A percentile compares a stretch with the other conserved stretches of the same genome.
phyloP scores from a whole-genome alignment of 202 grass and related monocot species.

The Musa balbisiana region DNA sequence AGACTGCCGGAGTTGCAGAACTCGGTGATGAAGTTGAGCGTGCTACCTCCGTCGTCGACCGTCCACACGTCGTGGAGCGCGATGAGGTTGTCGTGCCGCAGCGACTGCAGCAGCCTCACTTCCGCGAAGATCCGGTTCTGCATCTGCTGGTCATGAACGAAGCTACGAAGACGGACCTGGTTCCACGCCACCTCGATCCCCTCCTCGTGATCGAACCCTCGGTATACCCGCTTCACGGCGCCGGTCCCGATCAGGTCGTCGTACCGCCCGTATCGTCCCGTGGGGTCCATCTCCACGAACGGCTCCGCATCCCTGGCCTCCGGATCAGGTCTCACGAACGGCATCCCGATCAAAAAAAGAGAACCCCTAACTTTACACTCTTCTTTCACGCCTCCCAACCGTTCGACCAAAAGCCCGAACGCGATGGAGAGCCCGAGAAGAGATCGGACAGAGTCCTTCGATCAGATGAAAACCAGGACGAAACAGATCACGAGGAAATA shows the following conservation, averaged over 20 bases:
- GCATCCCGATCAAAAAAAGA: constrained; percentile 6
- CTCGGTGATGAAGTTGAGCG: constrained; percentile 98
- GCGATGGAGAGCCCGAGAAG: background rate
- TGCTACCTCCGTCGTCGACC: constrained; percentile 35
- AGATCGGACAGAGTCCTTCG: too few species aligned
- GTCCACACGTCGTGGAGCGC: constrained; percentile 72
- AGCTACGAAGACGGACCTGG: constrained; percentile 49
- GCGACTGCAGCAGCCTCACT: constrained; percentile 67
- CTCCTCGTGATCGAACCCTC: constrained; percentile 90
- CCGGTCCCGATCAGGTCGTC: constrained; percentile 59
- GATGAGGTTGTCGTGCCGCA: constrained; percentile 83
- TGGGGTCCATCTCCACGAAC: constrained; percentile 87
- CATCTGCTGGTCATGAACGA: constrained; percentile 45
- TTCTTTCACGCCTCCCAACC: background rate
- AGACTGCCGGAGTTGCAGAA: constrained; percentile 82
- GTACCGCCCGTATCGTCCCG: constrained; percentile 75
- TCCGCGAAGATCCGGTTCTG: constrained; percentile 64
- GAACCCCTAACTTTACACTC: too few species aligned
- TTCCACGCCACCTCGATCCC: constrained; percentile 99
- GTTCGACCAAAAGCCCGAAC: background rate
- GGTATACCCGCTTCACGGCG: constrained; percentile 93
- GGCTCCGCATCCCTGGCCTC: constrained; percentile 39
- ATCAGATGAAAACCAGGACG: constrained; percentile 5
- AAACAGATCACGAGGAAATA: constrained; percentile 13
- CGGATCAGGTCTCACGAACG: constrained; percentile 21